Evolutionary conservation across 371 early-diverging fungal genomes (phyloP), one percentile per base, ranked within the genome.

Genomic region (Lichtheimia ornata): DNA sequence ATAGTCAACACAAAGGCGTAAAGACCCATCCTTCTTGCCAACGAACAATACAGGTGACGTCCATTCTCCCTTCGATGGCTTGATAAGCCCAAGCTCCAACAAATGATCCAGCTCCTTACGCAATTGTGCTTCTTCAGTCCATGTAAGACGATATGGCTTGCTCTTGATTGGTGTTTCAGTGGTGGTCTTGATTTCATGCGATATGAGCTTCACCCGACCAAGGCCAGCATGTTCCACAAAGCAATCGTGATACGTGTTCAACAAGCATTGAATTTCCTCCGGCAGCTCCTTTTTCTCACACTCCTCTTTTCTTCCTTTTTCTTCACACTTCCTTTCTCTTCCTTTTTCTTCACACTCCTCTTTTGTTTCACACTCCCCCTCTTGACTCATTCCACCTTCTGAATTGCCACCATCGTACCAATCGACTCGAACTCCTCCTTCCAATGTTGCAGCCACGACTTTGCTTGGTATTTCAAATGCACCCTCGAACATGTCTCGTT

Each of bases 1-100:
- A n/a, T 84, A 89, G 41, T 87, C 83, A 0, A 72, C 53, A 6
- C 75, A 63, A 17, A 82, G 12, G 0, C 81, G 71, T 3, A 83
- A 24, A 0, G 64, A 22, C 5, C 80, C 80, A 56, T 81, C 72
- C 14, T 73, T 65, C 56, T 88, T 85, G 3, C 65, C 63, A 0
- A 81, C 82, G 58, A 84, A 77, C 11, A 83, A 66, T 0, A 72
- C 57, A 1, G 86, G 86, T 4, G 82, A 58, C 7, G 66, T 51
- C 60, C 44, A 73, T 4, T 43, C 18, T 2, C 73, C 69, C 13
- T 53, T 53, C 0, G 61, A 58, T 0, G 64, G 59, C 11, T 58
- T 25, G 18, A 73, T 70, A 0, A 67, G 43, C 1, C 59, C 65
- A 4, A 65, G 49, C 2, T 55, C 58, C n/a, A 71, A 35, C 24